A percentile compares a stretch with the other conserved stretches of the same genome.
phyloP scores from a whole-genome alignment of 2,329 filamentous ascomycete species.

The Ampelomyces quisqualis region DNA sequence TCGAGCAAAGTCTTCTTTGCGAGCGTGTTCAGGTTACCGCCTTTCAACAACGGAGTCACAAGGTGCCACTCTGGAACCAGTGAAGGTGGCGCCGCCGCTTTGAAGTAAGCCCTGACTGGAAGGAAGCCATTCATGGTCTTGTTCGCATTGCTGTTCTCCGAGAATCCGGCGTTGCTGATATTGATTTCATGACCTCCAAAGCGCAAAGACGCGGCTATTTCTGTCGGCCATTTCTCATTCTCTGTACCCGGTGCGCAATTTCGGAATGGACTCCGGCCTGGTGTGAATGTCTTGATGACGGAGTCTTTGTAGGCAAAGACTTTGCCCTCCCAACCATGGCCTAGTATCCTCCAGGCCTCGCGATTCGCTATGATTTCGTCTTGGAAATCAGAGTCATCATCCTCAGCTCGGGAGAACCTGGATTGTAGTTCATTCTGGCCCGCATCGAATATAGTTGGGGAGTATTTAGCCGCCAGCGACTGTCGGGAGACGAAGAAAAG shows the following conservation, averaged over 20 bases:
- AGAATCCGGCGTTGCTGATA: background rate
- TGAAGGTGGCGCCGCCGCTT: slow-evolving; percentile 11
- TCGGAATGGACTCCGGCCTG: slow-evolving; percentile 26
- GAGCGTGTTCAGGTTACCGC: slow-evolving; percentile 16
- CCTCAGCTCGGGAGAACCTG: background rate
- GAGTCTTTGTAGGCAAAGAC: slow-evolving; percentile 22
- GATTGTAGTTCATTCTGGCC: background rate
- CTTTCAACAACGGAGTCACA: slow-evolving; percentile 17
- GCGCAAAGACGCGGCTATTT: slow-evolving; percentile 28
- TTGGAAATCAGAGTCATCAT: slow-evolving; percentile 12
- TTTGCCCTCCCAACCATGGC: slow-evolving; percentile 29
- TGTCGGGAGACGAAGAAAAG: slow-evolving; percentile 20
- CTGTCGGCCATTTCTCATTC: slow-evolving; percentile 24
- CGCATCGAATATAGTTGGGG: slow-evolving; percentile 16
- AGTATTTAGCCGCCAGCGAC: slow-evolving; percentile 24
- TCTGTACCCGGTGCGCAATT: slow-evolving; percentile 22
- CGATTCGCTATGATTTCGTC: slow-evolving; percentile 23
- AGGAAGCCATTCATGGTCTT: slow-evolving; percentile 13
- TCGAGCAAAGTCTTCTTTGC: slow-evolving; percentile 5
- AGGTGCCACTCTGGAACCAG: slow-evolving; percentile 23
- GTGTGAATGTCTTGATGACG: slow-evolving; percentile 32
- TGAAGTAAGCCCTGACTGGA: slow-evolving; percentile 22
- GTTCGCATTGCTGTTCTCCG: background rate
- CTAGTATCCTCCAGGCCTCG: slow-evolving; percentile 20
- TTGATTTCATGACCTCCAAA: slow-evolving; percentile 13